A percentile compares a stretch with the other conserved stretches of the same genome.
Evolutionary conservation across 768 basidiomycete genomes (phyloP).

Genomic region (Kwoniella pini): DNA sequence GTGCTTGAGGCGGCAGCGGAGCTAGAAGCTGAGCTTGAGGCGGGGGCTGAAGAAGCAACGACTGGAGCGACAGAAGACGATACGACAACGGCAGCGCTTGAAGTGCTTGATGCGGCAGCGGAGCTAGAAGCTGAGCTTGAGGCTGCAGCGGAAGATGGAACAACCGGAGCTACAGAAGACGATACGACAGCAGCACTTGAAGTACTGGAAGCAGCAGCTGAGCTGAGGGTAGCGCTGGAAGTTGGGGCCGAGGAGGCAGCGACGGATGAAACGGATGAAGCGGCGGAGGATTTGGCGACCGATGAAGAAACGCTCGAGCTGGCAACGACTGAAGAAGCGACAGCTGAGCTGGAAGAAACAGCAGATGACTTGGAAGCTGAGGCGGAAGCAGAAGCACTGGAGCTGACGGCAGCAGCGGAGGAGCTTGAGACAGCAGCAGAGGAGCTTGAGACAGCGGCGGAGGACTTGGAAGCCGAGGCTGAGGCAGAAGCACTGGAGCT

Average conservation of each 20-base stretch:
- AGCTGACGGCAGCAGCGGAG: conserved; percentile 1
- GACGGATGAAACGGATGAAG: neutral
- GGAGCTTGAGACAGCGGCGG: neutral
- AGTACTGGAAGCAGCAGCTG: neutral
- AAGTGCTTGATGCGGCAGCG: neutral
- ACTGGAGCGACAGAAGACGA: neutral
- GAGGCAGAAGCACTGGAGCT: neutral
- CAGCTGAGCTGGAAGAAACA: neutral
- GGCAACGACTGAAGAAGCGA: neutral
- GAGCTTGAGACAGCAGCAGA: neutral
- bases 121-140: conserved; percentile 5
- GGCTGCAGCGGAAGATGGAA: conserved; percentile 2
- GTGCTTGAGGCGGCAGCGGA: conserved; percentile 19
- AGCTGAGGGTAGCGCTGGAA: neutral
- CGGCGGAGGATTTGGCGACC: neutral
- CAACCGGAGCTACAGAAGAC: too few relatives aligned
- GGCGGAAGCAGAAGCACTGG: neutral
- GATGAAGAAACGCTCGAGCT: conserved; percentile 10
- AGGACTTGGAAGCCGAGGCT: neutral
- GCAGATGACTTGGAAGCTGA: neutral
- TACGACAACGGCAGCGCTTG: too few relatives aligned
- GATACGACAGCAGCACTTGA: neutral
- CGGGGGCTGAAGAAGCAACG: conserved; percentile 1
- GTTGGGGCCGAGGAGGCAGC: neutral
- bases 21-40: conserved; percentile 1